Base-by-base conservation (phyloP, 495 filamentous ascomycete genomes). In the Aspergillus hancockii region DNA sequence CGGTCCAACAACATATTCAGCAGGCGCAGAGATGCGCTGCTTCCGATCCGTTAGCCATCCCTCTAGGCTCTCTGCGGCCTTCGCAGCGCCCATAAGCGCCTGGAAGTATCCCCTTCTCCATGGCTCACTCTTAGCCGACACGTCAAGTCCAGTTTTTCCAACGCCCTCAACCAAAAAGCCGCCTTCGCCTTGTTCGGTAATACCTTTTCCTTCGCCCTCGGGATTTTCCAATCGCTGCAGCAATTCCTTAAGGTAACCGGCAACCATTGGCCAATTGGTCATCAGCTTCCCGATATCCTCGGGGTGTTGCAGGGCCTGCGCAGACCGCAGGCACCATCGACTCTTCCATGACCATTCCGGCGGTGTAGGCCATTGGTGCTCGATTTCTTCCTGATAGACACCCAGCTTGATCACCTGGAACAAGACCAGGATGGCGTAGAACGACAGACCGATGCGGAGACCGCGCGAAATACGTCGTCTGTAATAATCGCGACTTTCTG, bases 71-170 rank as follows among this genome's bases (percentile, higher is more conserved):
- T 96, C 92, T 4, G 91, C 88, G 2, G 87, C 84, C 59, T 84
- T 85, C 0, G 88, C 92, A 58, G 81, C 81, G 10, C 87, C 81
- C 85, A 96, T 90, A 23, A 96, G 70, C 19, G 85, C 81, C 62
- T 93, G 83, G 70, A 85, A 92, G 66, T 97, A 97, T 0, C 91
- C 90, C 52, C 89, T 78, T 64, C 89, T 76, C 92, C 92, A 97
- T 31, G 86, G 75, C 70, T 93, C 88, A 40, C 84, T 83, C 71
- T 92, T 97, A 1, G 71, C 75, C 0, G 83, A 84, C 55, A 94
- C 75, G 75, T 97, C 91, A 41, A 81, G 82, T 0, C 86, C 87
- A 8, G 80, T 81, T 56, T 73, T 81, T 0, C 84, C 83, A 22
- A 85, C 66, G 0, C 80, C 84, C 16, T 79, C 76, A 4, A 85